Conservation (phyloP, 2,329 filamentous ascomycete genomes). For the Aureobasidium sp. region DNA sequence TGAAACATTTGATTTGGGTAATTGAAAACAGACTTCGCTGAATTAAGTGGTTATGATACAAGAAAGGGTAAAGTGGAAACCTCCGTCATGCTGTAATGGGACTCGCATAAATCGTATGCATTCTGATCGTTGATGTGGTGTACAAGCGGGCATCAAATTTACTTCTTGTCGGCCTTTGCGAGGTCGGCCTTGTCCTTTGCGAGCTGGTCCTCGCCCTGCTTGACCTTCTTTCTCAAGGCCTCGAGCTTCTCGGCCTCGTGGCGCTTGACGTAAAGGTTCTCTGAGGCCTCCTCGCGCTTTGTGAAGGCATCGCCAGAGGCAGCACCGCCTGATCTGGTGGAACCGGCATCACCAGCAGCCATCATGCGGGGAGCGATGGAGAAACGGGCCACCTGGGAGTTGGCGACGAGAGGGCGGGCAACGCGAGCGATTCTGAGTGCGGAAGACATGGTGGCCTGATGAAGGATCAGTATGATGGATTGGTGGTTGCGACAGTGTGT, state of each 20-base stretch:
- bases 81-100: background rate
- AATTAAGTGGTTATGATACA: constrained; percentile 8
- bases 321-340: constrained; percentile 31
- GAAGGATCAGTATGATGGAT: background rate
- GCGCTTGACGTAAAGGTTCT: constrained; percentile 75
- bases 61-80: background rate
- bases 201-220: constrained; percentile 19
- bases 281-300: constrained; percentile 78
- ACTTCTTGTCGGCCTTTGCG: constrained; percentile 18
- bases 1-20: background rate
- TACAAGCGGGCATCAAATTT: constrained; percentile 3
- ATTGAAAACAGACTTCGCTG: background rate
- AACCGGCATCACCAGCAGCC: constrained; percentile 35
- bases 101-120: constrained; percentile 1
- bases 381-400: constrained; percentile 29
- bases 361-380: constrained; percentile 33
- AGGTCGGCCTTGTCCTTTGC: constrained; percentile 24
- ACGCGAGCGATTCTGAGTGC: constrained; percentile 27
- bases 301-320: constrained; percentile 75
- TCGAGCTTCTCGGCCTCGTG: constrained; percentile 77
- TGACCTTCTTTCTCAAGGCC: constrained; percentile 28
- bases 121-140: background rate
- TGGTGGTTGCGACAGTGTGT: background rate
- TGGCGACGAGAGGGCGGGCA: constrained; percentile 28
- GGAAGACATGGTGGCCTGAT: constrained; percentile 12